Percentiles rank a stretch among this genome's conserved stretches.
Conservation (phyloP, 148 eudicot genomes). For the Hydrangea macrophylla region DNA sequence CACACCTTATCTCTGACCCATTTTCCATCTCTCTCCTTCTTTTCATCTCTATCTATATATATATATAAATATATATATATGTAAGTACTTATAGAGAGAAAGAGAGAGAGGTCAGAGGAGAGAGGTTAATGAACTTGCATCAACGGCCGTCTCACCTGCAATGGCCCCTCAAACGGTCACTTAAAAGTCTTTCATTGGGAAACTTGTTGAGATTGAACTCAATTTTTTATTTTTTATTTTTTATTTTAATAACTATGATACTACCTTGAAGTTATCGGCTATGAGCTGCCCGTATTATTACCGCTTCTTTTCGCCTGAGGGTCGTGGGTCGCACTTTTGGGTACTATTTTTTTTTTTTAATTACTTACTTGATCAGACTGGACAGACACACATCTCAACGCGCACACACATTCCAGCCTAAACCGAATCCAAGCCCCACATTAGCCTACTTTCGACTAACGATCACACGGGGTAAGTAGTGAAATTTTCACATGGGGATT, state of each 20-base stretch:
- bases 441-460: too few species aligned
- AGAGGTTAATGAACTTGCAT: neutral
- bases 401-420: too few species aligned
- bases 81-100: neutral
- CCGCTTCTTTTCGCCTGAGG: too few species aligned
- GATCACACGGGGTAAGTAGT: too few species aligned
- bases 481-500: too few species aligned
- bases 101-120: neutral
- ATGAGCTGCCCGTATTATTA: neutral
- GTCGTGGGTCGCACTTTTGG: neutral
- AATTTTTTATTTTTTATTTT: neutral
- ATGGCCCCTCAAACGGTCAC: neutral
- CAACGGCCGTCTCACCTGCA: neutral
- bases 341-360: too few species aligned
- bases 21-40: conserved; percentile 46
- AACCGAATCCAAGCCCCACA: too few species aligned
- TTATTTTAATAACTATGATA: neutral
- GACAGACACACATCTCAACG: too few species aligned
- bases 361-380: too few species aligned
- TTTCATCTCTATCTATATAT: conserved; percentile 32
- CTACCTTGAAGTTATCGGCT: conserved; percentile 20
- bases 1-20: conserved; percentile 50
- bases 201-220: neutral
- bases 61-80: conserved; percentile 7
- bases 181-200: neutral